Evolutionary conservation across 2,329 filamentous ascomycete genomes (phyloP).

Genomic region (Phaeosphaeria sp.): DNA sequence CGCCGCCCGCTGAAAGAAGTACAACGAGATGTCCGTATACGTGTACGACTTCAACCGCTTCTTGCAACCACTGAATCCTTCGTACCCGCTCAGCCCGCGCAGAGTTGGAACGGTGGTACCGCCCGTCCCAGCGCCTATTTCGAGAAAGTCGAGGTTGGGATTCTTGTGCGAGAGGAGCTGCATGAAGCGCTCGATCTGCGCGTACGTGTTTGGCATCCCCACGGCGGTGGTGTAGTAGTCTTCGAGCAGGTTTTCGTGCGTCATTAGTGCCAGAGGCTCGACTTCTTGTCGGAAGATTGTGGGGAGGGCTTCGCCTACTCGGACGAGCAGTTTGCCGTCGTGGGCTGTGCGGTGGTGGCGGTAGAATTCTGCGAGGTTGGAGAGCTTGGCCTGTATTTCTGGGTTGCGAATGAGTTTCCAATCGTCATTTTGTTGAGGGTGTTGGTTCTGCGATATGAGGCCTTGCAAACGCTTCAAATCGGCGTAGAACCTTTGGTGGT

Average conservation of each 20-base stretch:
- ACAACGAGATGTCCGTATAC: slow-evolving; percentile 26
- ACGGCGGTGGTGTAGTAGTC: slow-evolving; percentile 22
- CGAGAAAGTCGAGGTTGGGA: slow-evolving; percentile 19
- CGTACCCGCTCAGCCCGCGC: slow-evolving; percentile 9
- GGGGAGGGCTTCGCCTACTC: slow-evolving; percentile 17
- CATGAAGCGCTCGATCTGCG: slow-evolving; percentile 16
- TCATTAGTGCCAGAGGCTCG: slow-evolving; percentile 20
- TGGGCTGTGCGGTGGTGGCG: slow-evolving; percentile 14
- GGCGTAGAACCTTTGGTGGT: slow-evolving; percentile 16
- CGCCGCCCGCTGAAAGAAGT: slow-evolving; percentile 24
- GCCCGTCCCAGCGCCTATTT: slow-evolving; percentile 25
- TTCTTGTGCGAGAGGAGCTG: slow-evolving; percentile 20
- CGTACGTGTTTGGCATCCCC: slow-evolving; percentile 22
- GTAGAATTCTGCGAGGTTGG: slow-evolving; percentile 12
- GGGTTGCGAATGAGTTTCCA: slow-evolving; percentile 13
- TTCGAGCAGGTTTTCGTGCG: slow-evolving; percentile 19
- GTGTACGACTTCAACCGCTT: slow-evolving; percentile 18
- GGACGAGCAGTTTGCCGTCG: slow-evolving; percentile 19
- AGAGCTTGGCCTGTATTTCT: slow-evolving; percentile 8
- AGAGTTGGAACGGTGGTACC: slow-evolving; percentile 18
- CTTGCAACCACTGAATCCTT: slow-evolving; percentile 8
- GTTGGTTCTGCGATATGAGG: slow-evolving; percentile 5
- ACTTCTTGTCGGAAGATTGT: slow-evolving; percentile 17
- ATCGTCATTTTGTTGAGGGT: slow-evolving; percentile 20
- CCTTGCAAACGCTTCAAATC: slow-evolving; percentile 12